Base-by-base conservation (phyloP, 768 basidiomycete species). In the Lentinula sp. region DNA sequence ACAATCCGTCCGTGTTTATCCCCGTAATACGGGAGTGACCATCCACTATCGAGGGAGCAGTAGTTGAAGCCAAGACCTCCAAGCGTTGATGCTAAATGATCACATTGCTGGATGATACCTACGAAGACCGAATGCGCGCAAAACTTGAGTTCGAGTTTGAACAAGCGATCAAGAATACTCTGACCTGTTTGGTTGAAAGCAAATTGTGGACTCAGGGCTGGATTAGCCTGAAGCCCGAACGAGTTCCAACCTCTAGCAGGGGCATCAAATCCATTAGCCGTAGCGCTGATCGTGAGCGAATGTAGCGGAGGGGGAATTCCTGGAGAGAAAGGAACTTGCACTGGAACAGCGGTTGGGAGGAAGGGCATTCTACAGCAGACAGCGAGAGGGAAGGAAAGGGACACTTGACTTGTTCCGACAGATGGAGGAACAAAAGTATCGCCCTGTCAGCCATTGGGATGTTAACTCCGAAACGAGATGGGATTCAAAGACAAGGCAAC, bases 191-290 rank as follows among this genome's bases (percentile, higher is more conserved):
- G 61, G 42, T 61, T 61, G 23, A 61, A 61, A 5, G 13, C 23
- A 23, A 61, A 61, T 3, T 46, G 20, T 18, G 61, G 54, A 42
- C 57, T 45, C 15, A 39, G n/a, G 2, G 4, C 43, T 7, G 53
- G 53, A 56, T 61, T 61, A 6, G 61, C 61, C 23, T 61, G 61
- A 18, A 61, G 52, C 12, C 61, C 61, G 16, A 56, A 61, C 15
- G 61, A 61, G 43, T 61, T 61, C 61, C 61, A 61, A 36, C 61
- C 61, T n/a, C 61, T 33, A 28, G 61, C 41, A 3, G 61, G 61
- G 18, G n/a, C 20, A 33, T 20, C 45, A 20, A 61, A 61, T 12
- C 61, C 61, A 28, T 61, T 61, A 6, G 61, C n/a, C 2, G 61
- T 61, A 13, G 28, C 37, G 5, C 52, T 36, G 32, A 61, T 61